Percentiles rank a stretch among this genome's conserved stretches.
Conservation (phyloP, 1,139 yeast genomes). For the Pichia inconspicua region DNA sequence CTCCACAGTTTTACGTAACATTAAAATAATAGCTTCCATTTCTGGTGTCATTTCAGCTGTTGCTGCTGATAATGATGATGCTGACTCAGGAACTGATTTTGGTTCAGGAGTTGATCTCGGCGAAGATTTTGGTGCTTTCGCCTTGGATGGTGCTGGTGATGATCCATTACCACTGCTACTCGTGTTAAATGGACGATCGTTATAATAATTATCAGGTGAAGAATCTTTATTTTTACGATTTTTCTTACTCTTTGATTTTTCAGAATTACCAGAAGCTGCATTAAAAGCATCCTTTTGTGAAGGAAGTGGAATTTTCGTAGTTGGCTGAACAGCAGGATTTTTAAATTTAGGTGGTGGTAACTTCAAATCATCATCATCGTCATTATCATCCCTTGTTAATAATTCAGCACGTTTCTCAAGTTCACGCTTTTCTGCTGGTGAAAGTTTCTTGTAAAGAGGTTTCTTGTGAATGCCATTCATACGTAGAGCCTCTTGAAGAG, state of each 20-base stretch:
- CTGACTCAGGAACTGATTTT: neutral
- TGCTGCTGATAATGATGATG: neutral
- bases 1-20: constrained; percentile 3
- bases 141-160: neutral
- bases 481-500: constrained; percentile 6
- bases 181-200: constrained; percentile 4
- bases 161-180: neutral
- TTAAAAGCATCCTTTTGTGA: neutral
- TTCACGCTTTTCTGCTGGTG: constrained; percentile 8
- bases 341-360: constrained; percentile 6
- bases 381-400: constrained; percentile 1
- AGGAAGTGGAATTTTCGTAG: neutral
- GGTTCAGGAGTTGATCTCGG: too few species aligned
- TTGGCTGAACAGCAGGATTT: constrained; percentile 1
- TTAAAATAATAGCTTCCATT: constrained; percentile 1
- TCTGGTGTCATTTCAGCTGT: neutral
- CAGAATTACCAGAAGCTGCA: neutral
- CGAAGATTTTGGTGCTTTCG: neutral
- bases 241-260: neutral
- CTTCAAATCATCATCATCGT: constrained; percentile 4
- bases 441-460: constrained; percentile 4
- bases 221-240: neutral
- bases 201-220: neutral
- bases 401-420: neutral
- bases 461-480: constrained; percentile 10